Conservation (phyloP, 345 rosid species). For the Dipteronia dyeriana region DNA sequence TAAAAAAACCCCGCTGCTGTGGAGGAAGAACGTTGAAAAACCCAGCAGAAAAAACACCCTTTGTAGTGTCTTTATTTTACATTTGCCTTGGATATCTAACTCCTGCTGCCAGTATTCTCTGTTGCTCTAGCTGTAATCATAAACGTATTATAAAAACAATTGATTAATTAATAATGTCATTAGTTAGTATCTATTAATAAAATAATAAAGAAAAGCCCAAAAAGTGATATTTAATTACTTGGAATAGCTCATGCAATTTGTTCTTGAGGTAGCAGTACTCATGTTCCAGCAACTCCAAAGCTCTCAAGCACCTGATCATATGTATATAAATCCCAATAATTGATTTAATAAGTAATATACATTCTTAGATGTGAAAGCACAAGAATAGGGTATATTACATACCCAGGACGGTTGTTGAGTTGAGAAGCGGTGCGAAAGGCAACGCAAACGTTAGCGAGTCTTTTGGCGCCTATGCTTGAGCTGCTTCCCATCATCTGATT, state of each 20-base stretch:
- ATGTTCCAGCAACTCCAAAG: conserved; percentile 76
- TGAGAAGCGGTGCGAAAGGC: conserved; percentile 91
- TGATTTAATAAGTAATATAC: too few relatives aligned
- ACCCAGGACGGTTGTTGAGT: conserved; percentile 76
- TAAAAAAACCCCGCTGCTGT: too few relatives aligned
- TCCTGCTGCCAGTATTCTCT: conserved; percentile 75
- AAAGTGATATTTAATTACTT: conserved; percentile 40
- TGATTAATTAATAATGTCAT: too few relatives aligned
- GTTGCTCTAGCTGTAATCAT: conserved; percentile 77
- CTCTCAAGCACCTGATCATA: conserved; percentile 66
- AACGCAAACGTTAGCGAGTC: conserved; percentile 71
- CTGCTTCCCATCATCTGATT: conserved; percentile 98
- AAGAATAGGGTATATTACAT: background rate
- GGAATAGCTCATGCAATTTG: conserved; percentile 88
- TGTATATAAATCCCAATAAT: background rate
- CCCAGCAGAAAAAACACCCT: background rate
- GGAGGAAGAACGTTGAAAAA: background rate
- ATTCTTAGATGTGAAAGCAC: too few relatives aligned
- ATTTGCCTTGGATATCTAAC: conserved; percentile 69
- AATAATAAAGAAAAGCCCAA: background rate
- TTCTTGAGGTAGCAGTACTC: conserved; percentile 86
- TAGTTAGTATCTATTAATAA: background rate
- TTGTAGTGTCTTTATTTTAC: conserved; percentile 4
- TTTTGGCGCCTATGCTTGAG: conserved; percentile 90
- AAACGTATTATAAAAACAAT: background rate